Conservation (phyloP, 2,329 filamentous ascomycete genomes). For the Beauveria pseudobassiana region DNA sequence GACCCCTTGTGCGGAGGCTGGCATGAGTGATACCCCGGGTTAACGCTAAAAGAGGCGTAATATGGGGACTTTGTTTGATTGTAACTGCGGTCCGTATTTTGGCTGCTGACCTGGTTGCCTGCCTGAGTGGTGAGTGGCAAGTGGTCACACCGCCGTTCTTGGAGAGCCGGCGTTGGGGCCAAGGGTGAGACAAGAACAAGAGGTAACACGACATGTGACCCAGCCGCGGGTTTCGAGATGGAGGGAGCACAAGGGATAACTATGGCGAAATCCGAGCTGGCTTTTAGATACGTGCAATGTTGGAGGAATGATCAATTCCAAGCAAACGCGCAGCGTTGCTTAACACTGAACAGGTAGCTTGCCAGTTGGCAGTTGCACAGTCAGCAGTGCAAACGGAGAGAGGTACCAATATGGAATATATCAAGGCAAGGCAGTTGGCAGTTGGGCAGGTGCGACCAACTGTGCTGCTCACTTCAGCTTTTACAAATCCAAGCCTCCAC, state of each 20-base stretch:
- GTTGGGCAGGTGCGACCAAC: background rate
- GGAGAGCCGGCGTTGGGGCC: too few relatives aligned
- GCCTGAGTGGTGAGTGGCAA: too few relatives aligned
- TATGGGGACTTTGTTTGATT: background rate
- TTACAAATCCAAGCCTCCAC: too few relatives aligned
- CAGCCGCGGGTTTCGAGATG: background rate
- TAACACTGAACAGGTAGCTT: too few relatives aligned
- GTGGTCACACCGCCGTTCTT: conserved; percentile 6
- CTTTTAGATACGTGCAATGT: background rate
- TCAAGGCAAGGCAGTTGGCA: too few relatives aligned
- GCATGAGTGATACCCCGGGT: background rate
- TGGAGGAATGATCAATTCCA: too few relatives aligned
- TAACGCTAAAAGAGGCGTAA: conserved; percentile 5
- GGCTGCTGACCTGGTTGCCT: background rate
- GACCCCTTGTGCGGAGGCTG: background rate
- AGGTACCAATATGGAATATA: background rate
- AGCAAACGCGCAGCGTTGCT: too few relatives aligned
- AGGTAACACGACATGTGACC: background rate
- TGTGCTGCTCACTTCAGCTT: too few relatives aligned
- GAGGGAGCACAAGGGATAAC: background rate
- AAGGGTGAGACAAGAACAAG: background rate
- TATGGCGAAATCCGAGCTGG: background rate
- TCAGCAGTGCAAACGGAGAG: background rate
- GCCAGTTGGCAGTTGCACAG: background rate
- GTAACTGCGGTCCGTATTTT: background rate